Evolutionary conservation across 768 basidiomycete species (phyloP), one percentile per base, ranked within the genome.

Genomic region (Gyrodon lividus): DNA sequence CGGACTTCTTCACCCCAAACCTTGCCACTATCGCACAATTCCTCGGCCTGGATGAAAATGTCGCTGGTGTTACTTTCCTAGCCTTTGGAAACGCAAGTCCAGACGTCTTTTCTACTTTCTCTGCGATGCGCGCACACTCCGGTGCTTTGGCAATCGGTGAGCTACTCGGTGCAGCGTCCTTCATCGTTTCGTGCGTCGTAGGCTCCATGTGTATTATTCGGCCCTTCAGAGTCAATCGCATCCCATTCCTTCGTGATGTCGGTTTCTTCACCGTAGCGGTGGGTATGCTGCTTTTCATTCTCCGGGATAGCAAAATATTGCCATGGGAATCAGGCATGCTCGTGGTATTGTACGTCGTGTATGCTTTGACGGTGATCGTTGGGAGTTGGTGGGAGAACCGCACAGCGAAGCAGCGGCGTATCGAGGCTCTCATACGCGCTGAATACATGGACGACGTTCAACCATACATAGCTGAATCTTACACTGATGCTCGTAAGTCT

Each of bases 31-130:
- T 98, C 28, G 84, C 96, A 0, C 80, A 86, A 44, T 72, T 90
- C 4, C 80, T 99, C 4, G 89, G 93, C 0, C 71, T 99, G 35
- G 89, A 90, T 60, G 94, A 99, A 65, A 90, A 91, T 48, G 85
- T 98, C 14, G 94, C 97, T 0, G 97, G 97, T 0, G 95, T 98
- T 20, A 99, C 97, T 0, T 90, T 99, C 59, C 79, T 99, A 24
- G 97, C 97, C 0, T 95, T 98, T 65, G 96, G 96, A 35, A 98
- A 98, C 65, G 96, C 95, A 26, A 94, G 92, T 62, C 96, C 96
- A 0, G 96, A 98, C 67, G 80, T 98, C 4, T 98, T 98, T 69
- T 87, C 92, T 6, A 99, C 97, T 0, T 97, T 96, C 67, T 89
- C 92, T 2, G 91, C 96, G 17, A 88, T 99, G 82, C 83, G 83